Percentiles rank a stretch among this genome's conserved stretches.
These are phyloP conservation scores for Puccinellia tenuiflora DNA, from an alignment of 176 grass and related monocot genomes.

Conservation along the genomic window DNA sequence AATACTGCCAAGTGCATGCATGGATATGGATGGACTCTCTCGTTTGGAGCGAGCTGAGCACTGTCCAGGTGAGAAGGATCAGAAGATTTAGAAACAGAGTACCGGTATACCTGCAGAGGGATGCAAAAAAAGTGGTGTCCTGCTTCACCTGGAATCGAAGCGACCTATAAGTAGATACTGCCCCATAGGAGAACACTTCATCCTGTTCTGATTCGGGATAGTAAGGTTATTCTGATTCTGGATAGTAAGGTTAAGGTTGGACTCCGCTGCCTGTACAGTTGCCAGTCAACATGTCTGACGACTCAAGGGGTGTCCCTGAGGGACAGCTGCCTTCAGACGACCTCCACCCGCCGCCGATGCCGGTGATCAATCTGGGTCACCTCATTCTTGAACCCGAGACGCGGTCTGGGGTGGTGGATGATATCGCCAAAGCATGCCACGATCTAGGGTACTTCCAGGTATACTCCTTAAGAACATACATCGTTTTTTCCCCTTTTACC, in stretches of 20 bases:
- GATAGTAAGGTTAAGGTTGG: neutral
- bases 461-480: neutral
- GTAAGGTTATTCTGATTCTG: neutral
- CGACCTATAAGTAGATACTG: conserved; percentile 25
- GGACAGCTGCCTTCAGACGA: conserved; percentile 6
- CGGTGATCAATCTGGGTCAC: conserved; percentile 45
- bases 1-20: conserved; percentile 11
- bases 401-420: neutral
- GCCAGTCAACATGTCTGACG: conserved; percentile 22
- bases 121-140: neutral
- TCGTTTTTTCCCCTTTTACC: neutral
- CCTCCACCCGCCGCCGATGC: conserved; percentile 5
- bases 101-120: neutral
- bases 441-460: conserved; percentile 52
- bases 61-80: conserved; percentile 34
- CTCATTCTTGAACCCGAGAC: conserved; percentile 17
- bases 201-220: neutral
- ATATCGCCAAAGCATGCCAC: conserved; percentile 39
- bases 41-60: conserved; percentile 8
- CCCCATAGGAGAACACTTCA: neutral
- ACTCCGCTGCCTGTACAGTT: neutral
- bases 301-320: conserved; percentile 4
- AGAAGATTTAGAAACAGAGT: neutral
- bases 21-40: conserved; percentile 2
- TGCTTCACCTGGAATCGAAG: neutral